phyloP scores from a whole-genome alignment of 768 basidiomycete species.

The Kwoniella europaea region DNA sequence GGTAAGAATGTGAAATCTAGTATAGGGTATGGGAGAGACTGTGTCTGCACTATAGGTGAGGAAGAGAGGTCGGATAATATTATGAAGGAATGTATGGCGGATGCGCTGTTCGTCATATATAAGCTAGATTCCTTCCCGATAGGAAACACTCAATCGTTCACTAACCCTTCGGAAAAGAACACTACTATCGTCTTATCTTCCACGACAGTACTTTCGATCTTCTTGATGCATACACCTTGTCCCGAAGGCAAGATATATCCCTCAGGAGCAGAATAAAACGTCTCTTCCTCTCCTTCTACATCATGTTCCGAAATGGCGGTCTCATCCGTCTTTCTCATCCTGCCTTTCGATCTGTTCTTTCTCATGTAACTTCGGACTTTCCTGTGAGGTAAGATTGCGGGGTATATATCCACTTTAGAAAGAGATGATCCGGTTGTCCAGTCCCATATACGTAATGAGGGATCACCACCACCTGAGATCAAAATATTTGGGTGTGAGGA shows the following conservation, averaged over 20 bases:
- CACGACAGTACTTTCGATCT: conserved; percentile 40
- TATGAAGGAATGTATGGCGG: conserved; percentile 51
- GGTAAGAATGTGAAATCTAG: conserved; percentile 42
- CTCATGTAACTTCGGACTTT: conserved; percentile 57
- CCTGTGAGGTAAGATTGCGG: conserved; percentile 59
- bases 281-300: conserved; percentile 31
- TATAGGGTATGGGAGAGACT: conserved; percentile 42
- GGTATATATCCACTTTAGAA: conserved; percentile 64
- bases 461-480: conserved; percentile 88
- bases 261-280: conserved; percentile 46
- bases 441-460: conserved; percentile 65
- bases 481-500: conserved; percentile 61
- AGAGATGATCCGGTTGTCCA: conserved; percentile 63
- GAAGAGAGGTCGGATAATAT: conserved; percentile 24
- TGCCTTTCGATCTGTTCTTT: conserved; percentile 45
- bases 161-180: conserved; percentile 57
- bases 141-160: not conserved
- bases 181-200: conserved; percentile 42
- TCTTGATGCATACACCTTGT: conserved; percentile 53
- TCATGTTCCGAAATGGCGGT: conserved; percentile 36
- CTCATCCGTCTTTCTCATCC: conserved; percentile 21
- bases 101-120: conserved; percentile 21
- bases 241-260: conserved; percentile 50
- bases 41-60: conserved; percentile 33
- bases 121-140: not conserved